phyloP scores from a whole-genome alignment of 1,139 yeast species.

The Chernovozyma aurita region DNA sequence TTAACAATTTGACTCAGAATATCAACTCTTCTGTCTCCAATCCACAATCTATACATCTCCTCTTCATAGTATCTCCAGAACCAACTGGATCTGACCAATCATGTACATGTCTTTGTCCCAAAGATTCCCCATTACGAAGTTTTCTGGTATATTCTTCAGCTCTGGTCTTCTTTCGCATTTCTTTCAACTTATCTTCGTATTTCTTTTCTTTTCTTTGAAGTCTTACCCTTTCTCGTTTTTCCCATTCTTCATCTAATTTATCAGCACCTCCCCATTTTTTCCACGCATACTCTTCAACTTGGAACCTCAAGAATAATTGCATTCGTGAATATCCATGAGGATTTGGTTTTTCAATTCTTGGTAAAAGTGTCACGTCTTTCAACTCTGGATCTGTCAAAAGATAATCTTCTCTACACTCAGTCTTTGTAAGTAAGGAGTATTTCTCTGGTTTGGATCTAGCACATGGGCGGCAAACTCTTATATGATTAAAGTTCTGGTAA shows the following conservation, averaged over 20 bases:
- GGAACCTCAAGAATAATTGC: slow-evolving; percentile 87
- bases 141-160: slow-evolving; percentile 86
- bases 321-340: slow-evolving; percentile 93
- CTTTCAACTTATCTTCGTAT: slow-evolving; percentile 68
- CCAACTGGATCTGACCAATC: slow-evolving; percentile 65
- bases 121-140: slow-evolving; percentile 51
- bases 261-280: slow-evolving; percentile 94
- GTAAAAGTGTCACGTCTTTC: slow-evolving; percentile 61
- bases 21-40: slow-evolving; percentile 69
- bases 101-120: slow-evolving; percentile 62
- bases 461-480: slow-evolving; percentile 77
- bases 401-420: slow-evolving; percentile 93
- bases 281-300: slow-evolving; percentile 88
- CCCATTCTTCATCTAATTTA: slow-evolving; percentile 89
- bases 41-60: slow-evolving; percentile 81
- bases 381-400: slow-evolving; percentile 90
- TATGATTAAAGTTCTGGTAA: slow-evolving; percentile 58
- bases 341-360: slow-evolving; percentile 83
- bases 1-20: slow-evolving; percentile 10
- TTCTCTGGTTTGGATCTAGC: slow-evolving; percentile 74
- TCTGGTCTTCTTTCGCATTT: slow-evolving; percentile 86
- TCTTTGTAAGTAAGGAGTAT: slow-evolving; percentile 85
- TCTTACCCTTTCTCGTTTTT: slow-evolving; percentile 68
- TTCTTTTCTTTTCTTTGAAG: slow-evolving; percentile 72
- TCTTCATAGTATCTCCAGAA: slow-evolving; percentile 43